Base-by-base conservation (phyloP, 2,329 filamentous ascomycete genomes). In the Pseudocercospora fijiensis region DNA sequence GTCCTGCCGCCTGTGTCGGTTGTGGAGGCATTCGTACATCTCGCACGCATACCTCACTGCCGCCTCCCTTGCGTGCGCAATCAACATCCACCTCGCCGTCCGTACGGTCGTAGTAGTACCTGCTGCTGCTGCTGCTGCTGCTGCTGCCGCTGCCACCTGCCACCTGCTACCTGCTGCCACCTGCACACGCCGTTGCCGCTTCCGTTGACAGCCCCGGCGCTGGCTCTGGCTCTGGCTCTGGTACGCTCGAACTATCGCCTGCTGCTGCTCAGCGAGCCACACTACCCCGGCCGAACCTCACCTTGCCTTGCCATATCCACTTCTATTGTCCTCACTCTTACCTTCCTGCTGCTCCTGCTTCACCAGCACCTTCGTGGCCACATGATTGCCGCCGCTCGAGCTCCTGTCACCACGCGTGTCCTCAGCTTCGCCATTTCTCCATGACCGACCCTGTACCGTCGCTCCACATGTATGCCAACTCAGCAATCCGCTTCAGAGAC, bases 231-330 rank as follows among this genome's bases (percentile, higher is more conserved):
- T n/a, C n/a, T n/a, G n/a, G n/a, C n/a, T n/a, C n/a, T 26, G 28
- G 58, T 28, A 56, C 43, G 24, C 18, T 60, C 57, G 45, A 52
- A 37, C 51, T 60, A 85, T 13, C 73, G 78, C 16, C 83, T 80
- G 24, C 85, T 80, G 24, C 85, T 85, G 70, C 69, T 83, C 49
- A 83, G 0, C 85, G 86, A 74, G 75, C 79, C 3, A 60, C 78
- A 11, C 76, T 83, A 62, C 78, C 86, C 69, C 75, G 82, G 56
- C 57, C 45, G 57, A 22, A 52, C 45, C 30, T 60, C 80, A 18
- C 76, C 43, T 51, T 33, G 37, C 22, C 57, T 52, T 33, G 16
- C 26, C 57, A 58, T 30, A 47, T 49, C 57, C 57, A 58, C 57
- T 52, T 52, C 45, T 18, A 30, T 28, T 59, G 57, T 47, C 57